Evolutionary conservation across 805 yeast genomes (phyloP).

Genomic region (Saccharomycopsis capsularis): DNA sequence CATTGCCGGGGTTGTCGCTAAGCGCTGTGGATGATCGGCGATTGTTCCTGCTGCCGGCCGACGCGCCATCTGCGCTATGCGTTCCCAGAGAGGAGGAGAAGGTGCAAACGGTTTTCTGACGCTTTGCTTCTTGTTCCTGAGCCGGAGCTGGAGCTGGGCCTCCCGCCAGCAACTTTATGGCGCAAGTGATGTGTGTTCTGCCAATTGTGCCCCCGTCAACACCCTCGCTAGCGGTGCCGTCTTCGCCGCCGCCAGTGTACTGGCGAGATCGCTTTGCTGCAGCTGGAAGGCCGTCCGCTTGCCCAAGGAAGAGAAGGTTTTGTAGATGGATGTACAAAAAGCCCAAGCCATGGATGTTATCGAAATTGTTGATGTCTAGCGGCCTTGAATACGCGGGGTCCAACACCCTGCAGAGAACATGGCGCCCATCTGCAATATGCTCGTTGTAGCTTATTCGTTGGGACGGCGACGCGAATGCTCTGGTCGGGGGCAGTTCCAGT

Average conservation of each 20-base stretch:
- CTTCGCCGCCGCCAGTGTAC: no score
- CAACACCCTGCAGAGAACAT: neutral
- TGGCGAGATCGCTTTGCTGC: no score
- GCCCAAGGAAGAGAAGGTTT: no score
- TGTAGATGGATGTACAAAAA: neutral
- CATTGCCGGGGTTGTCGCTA: neutral
- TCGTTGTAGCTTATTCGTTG: neutral
- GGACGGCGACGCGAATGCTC: neutral
- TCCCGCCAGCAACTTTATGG: no score
- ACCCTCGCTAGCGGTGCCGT: no score
- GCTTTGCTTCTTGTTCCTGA: neutral
- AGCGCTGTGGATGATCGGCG: neutral
- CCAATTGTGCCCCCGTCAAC: no score
- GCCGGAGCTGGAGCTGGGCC: neutral
- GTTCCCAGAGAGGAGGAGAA: neutral
- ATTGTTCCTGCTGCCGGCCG: neutral
- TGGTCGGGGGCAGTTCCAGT: neutral
- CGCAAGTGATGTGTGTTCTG: no score
- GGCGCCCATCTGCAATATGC: neutral
- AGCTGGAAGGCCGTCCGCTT: no score
- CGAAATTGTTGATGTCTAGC: neutral
- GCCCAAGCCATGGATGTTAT: slow-evolving; percentile 6
- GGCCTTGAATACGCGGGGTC: neutral
- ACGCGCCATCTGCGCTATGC: neutral
- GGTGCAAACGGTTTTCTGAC: neutral